Evolutionary conservation across 2,329 filamentous ascomycete genomes (phyloP), one percentile per base, ranked within the genome.

Genomic region (Trematosphaeria pertusa): DNA sequence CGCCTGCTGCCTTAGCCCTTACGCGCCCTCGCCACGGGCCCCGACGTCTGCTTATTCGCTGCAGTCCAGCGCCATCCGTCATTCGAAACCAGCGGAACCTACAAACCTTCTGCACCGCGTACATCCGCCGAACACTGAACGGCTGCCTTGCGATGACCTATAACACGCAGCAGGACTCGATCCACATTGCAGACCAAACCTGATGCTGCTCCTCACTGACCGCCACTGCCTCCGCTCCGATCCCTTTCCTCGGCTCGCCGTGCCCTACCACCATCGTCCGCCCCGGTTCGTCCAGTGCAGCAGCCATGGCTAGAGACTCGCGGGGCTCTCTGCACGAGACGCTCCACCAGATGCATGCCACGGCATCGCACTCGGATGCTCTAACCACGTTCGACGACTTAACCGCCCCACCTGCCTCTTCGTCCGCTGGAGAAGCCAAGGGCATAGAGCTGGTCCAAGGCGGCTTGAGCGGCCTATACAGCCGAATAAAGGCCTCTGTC

Each of bases 371-470:
- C 67, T 89, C 89, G 24, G 88, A 88, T 53, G 84, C 86, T 24
- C 79, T 97, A 37, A 97, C 93, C 2, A 95, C 91, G 7, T 97
- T 97, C 74, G 95, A 95, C 73, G 92, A 97, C 65, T 92, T 96
- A 63, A 89, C 88, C 1, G 81, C 87, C 1, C 86, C 87, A 4
- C 86, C 88, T 0, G 76, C 79, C 2, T 78, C 81, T 1, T 75
- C 83, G 1, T 77, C 81, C 1, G 73, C 77, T 11, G 73, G 79
- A 18, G 91, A 96, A 60, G 84, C 78, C 48, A 91, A 90, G 67
- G 82, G 82, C 7, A 77, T 89, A 28, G 91, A 96, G 48, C 73
- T 88, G 31, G 84, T 94, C 17, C 89, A 94, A 53, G 89, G 93
- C 71, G 91, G 93, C 4, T 78, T 97, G 36, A 96, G 89, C 65